Evolutionary conservation across 495 filamentous ascomycete genomes (phyloP).

Genomic region (Aspergillus olivimuriae): DNA sequence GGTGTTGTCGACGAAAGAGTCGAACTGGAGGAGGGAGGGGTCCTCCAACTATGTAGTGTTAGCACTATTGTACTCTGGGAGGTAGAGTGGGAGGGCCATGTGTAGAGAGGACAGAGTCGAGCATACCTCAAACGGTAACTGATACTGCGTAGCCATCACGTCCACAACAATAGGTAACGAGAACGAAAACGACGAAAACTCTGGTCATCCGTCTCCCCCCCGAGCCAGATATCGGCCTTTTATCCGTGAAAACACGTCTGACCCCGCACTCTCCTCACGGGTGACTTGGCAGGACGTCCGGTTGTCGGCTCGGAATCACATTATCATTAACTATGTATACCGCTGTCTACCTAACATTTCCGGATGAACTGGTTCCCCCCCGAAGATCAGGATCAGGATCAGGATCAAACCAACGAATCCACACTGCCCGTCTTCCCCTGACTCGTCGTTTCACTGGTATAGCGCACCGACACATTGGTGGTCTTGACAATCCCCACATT

Average conservation of each 20-base stretch:
- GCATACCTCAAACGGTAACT: slow-evolving; percentile 37
- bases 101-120: background rate
- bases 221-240: no score
- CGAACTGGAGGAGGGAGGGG: slow-evolving; percentile 50
- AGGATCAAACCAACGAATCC: slow-evolving; percentile 16
- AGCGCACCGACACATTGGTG: slow-evolving; percentile 19
- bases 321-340: slow-evolving; percentile 3
- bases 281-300: no score
- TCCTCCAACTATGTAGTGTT: slow-evolving; percentile 55
- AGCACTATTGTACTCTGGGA: background rate
- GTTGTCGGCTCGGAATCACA: no score
- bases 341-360: slow-evolving; percentile 5
- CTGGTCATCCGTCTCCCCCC: no score
- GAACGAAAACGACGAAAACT: no score
- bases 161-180: no score
- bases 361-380: no score
- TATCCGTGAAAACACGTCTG: no score
- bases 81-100: background rate
- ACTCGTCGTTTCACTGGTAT: slow-evolving; percentile 7
- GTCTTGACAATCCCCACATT: slow-evolving; percentile 17
- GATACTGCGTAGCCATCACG: slow-evolving; percentile 29
- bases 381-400: no score
- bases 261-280: no score
- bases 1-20: slow-evolving; percentile 55
- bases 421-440: slow-evolving; percentile 14